These are phyloP conservation scores for Chara braunii DNA, from an alignment of 139 green algal species.

Conservation along the genomic window DNA sequence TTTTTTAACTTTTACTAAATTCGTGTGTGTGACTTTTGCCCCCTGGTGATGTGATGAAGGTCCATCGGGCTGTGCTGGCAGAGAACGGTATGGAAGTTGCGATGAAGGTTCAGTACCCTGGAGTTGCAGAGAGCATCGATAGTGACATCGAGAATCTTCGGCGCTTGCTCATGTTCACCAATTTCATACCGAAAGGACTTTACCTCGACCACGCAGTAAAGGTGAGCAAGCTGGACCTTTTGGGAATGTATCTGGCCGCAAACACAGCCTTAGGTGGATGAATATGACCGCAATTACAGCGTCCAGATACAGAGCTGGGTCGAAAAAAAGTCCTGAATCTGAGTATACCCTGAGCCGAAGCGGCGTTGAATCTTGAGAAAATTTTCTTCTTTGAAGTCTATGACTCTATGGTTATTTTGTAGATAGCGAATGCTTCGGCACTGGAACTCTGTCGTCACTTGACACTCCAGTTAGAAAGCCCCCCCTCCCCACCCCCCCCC, in stretches of 20 bases:
- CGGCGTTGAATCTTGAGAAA: too few relatives aligned
- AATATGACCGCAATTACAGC: too few relatives aligned
- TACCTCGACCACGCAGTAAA: constrained; percentile 78
- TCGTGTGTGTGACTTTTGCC: neutral
- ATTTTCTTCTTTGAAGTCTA: too few relatives aligned
- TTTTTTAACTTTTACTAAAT: neutral
- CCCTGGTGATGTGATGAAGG: neutral
- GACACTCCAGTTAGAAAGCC: too few relatives aligned
- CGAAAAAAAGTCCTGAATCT: too few relatives aligned
- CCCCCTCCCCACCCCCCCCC: too few relatives aligned
- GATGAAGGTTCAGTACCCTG: constrained; percentile 91
- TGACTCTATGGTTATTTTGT: too few relatives aligned
- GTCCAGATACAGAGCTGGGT: too few relatives aligned
- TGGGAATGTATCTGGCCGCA: neutral
- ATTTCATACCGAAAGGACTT: constrained; percentile 74
- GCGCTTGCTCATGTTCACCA: constrained; percentile 69
- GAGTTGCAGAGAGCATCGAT: constrained; percentile 80
- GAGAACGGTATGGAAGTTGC: constrained; percentile 10
- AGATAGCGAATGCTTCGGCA: too few relatives aligned
- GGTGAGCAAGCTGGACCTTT: constrained; percentile 31
- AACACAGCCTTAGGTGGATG: too few relatives aligned
- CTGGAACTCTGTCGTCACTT: too few relatives aligned
- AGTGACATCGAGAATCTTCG: constrained; percentile 92
- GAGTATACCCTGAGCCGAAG: too few relatives aligned
- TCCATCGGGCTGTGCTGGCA: constrained; percentile 16